A percentile compares a stretch with the other conserved stretches of the same genome.
These are phyloP conservation scores for Pseudocercospora macadamiae DNA, from an alignment of 2,329 filamentous ascomycete species.

Conservation along the genomic window DNA sequence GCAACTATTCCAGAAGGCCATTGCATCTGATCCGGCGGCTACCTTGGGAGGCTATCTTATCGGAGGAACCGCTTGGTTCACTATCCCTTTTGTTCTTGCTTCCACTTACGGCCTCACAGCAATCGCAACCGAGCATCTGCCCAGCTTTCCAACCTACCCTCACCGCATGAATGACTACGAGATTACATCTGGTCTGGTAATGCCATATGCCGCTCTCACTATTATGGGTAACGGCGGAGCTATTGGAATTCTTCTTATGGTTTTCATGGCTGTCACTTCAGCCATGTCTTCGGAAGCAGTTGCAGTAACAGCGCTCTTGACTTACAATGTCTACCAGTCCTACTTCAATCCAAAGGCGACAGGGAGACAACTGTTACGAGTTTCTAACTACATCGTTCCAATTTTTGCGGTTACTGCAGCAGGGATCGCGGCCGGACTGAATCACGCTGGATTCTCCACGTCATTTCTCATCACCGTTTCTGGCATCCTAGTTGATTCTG, in stretches of 20 bases:
- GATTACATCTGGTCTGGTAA: slow-evolving; percentile 76
- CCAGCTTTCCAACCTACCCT: slow-evolving; percentile 29
- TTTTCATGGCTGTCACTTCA: not conserved
- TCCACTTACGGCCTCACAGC: not conserved
- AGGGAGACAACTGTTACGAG: too few species aligned
- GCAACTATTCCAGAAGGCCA: slow-evolving; percentile 51
- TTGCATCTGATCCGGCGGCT: slow-evolving; percentile 40
- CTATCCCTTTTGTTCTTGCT: slow-evolving; percentile 38
- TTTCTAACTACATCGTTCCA: too few species aligned
- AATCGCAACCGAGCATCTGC: not conserved
- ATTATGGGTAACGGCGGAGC: slow-evolving; percentile 73
- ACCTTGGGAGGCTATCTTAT: slow-evolving; percentile 42
- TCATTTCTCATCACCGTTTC: too few species aligned
- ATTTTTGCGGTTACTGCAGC: too few species aligned
- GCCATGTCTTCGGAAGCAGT: not conserved
- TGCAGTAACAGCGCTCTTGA: too few species aligned
- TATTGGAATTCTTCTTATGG: not conserved
- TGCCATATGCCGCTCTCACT: slow-evolving; percentile 81
- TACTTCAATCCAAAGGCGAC: too few species aligned
- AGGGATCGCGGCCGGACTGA: too few species aligned
- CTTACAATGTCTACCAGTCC: too few species aligned
- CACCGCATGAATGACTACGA: slow-evolving; percentile 71
- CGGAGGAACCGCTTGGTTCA: slow-evolving; percentile 51
- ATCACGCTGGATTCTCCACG: too few species aligned
- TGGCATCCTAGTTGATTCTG: too few species aligned